These are phyloP conservation scores for Ambrosia hybrid DNA, from an alignment of 140 eudicot genomes.

Conservation along the genomic window DNA sequence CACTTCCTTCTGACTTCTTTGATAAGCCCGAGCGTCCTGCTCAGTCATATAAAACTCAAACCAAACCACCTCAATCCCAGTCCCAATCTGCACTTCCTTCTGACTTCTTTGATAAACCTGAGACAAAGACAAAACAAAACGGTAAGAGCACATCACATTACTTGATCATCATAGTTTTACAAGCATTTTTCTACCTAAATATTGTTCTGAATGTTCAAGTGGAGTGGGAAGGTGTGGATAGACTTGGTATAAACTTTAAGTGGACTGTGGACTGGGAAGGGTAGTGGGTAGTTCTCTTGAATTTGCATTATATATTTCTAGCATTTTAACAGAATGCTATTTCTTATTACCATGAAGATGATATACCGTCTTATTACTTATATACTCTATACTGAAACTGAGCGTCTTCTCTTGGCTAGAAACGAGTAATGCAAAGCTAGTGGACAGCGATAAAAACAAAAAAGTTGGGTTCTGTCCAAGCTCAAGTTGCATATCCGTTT, in stretches of 20 bases:
- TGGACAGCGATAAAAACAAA: slow-evolving; percentile 30
- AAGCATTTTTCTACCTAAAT: slow-evolving; percentile 3
- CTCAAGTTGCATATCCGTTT: slow-evolving; percentile 12
- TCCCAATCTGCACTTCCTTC: slow-evolving; percentile 48
- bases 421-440: slow-evolving; percentile 32
- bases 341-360: neutral
- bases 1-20: slow-evolving; percentile 47
- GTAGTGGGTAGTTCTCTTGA: no score
- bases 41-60: no score
- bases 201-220: neutral
- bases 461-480: slow-evolving; percentile 23
- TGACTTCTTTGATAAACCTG: slow-evolving; percentile 70
- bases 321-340: no score
- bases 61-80: slow-evolving; percentile 37
- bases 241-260: neutral
- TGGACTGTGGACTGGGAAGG: no score
- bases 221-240: neutral
- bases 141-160: slow-evolving; percentile 46
- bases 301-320: no score
- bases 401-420: slow-evolving; percentile 30
- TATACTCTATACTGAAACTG: slow-evolving; percentile 18
- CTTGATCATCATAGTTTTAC: slow-evolving; percentile 1
- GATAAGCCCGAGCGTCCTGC: slow-evolving; percentile 45
- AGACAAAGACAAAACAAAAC: slow-evolving; percentile 52
- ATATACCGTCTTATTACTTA: neutral